Evolutionary conservation across 2,329 filamentous ascomycete species (phyloP).

Genomic region (Zelopaecilomyces penicillatus): DNA sequence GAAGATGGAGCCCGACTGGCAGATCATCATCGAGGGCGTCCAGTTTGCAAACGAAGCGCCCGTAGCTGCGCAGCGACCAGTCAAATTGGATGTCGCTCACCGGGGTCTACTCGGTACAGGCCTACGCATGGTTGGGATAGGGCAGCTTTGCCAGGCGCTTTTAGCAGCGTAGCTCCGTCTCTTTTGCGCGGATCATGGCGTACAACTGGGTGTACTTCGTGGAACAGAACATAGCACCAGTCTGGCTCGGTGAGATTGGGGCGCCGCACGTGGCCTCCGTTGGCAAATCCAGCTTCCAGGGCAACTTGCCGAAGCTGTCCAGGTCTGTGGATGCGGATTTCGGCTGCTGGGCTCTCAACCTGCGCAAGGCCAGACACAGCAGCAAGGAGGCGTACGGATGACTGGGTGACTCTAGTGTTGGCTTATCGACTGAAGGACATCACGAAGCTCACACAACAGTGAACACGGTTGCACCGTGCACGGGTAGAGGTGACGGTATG

Average conservation of each 20-base stretch:
- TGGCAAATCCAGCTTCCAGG: conserved; percentile 58
- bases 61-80: conserved; percentile 45
- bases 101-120: conserved; percentile 58
- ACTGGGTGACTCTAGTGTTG: conserved; percentile 54
- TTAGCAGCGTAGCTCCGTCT: conserved; percentile 49
- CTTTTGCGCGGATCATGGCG: conserved; percentile 55
- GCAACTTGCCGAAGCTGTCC: conserved; percentile 52
- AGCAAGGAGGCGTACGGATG: conserved; percentile 53
- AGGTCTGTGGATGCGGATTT: conserved; percentile 53
- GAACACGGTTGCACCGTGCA: not conserved
- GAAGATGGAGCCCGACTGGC: conserved; percentile 52
- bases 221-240: conserved; percentile 36
- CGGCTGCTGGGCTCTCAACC: conserved; percentile 64
- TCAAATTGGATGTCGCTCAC: conserved; percentile 46
- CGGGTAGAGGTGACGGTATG: not conserved
- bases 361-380: conserved; percentile 52
- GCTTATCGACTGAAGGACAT: conserved; percentile 58
- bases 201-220: conserved; percentile 60
- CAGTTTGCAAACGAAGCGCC: conserved; percentile 58
- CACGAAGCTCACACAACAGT: conserved; percentile 39
- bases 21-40: conserved; percentile 60
- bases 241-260: conserved; percentile 63
- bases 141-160: conserved; percentile 52
- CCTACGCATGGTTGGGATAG: conserved; percentile 65
- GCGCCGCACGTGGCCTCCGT: conserved; percentile 43